A percentile compares a stretch with the other conserved stretches of the same genome.
phyloP scores from a whole-genome alignment of 768 basidiomycete genomes.

The Lactarius deliciosus region DNA sequence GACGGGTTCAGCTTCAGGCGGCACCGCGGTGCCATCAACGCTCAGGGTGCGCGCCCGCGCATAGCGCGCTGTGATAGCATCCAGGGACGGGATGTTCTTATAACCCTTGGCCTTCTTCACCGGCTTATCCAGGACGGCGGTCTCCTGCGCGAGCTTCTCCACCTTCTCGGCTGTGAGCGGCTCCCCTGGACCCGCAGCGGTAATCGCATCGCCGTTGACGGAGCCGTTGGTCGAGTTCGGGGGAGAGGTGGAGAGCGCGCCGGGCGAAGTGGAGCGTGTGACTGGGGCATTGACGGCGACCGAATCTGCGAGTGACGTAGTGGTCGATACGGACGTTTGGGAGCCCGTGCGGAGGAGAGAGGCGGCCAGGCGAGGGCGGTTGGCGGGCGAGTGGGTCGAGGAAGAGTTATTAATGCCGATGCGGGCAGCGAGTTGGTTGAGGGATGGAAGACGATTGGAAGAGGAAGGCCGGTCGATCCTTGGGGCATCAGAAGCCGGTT shows the following conservation, averaged over 20 bases:
- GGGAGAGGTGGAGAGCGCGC: constrained; percentile 47
- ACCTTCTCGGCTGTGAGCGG: constrained; percentile 66
- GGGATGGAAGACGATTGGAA: constrained; percentile 57
- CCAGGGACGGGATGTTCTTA: constrained; percentile 85
- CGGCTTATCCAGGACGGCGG: constrained; percentile 33
- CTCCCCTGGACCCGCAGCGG: constrained; percentile 40
- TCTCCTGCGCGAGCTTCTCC: constrained; percentile 62
- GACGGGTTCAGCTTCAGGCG: constrained; percentile 75
- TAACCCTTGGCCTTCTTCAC: constrained; percentile 51
- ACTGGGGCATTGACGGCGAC: constrained; percentile 63
- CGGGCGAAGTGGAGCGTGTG: constrained; percentile 69
- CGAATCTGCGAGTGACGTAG: constrained; percentile 52
- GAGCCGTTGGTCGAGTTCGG: constrained; percentile 46
- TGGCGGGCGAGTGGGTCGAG: constrained; percentile 32
- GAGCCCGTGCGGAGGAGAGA: constrained; percentile 63
- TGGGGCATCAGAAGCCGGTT: constrained; percentile 38
- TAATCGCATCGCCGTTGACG: constrained; percentile 37
- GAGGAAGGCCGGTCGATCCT: constrained; percentile 41
- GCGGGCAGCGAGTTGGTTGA: constrained; percentile 80
- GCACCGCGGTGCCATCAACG: constrained; percentile 59
- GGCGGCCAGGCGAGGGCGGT: constrained; percentile 72
- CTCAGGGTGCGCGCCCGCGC: constrained; percentile 66
- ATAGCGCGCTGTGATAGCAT: constrained; percentile 79
- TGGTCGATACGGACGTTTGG: constrained; percentile 41
- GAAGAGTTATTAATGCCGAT: constrained; percentile 49